phyloP scores from a whole-genome alignment of 805 yeast species.

The Candida argentea region DNA sequence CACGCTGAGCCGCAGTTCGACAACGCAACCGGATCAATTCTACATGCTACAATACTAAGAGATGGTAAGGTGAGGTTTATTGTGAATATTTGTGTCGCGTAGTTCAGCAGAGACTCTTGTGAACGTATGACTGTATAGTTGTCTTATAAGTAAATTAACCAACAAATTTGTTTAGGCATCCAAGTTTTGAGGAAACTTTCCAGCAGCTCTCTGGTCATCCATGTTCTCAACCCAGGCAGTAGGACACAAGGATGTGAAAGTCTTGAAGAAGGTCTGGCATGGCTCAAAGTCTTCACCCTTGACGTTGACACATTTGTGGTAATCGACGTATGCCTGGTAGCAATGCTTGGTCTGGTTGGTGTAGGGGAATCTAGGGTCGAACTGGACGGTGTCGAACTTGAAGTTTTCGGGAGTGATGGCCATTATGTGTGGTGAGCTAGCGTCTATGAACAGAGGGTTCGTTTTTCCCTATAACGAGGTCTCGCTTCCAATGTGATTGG shows the following conservation, averaged over 20 bases:
- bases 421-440: too few relatives aligned
- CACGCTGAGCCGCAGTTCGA: too few relatives aligned
- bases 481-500: conserved; percentile 5
- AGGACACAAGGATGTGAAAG: conserved; percentile 82
- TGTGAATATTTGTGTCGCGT: too few relatives aligned
- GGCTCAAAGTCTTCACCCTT: conserved; percentile 99
- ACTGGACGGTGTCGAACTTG: conserved; percentile 35
- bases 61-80: too few relatives aligned
- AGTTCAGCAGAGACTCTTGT: too few relatives aligned
- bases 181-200: conserved; percentile 34
- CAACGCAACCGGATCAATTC: too few relatives aligned
- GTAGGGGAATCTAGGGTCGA: conserved; percentile 93
- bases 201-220: conserved; percentile 73
- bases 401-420: conserved; percentile 19
- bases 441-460: too few relatives aligned
- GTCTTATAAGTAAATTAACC: background rate
- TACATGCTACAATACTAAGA: too few relatives aligned
- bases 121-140: too few relatives aligned
- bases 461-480: too few relatives aligned
- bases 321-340: conserved; percentile 96
- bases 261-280: conserved; percentile 88
- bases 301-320: conserved; percentile 92
- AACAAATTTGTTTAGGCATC: conserved; percentile 4
- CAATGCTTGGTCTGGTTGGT: conserved; percentile 98
- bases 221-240: conserved; percentile 77